Evolutionary conservation across 495 filamentous ascomycete genomes (phyloP), one percentile per base, ranked within the genome.

Genomic region (Penicillium ochrochloron): DNA sequence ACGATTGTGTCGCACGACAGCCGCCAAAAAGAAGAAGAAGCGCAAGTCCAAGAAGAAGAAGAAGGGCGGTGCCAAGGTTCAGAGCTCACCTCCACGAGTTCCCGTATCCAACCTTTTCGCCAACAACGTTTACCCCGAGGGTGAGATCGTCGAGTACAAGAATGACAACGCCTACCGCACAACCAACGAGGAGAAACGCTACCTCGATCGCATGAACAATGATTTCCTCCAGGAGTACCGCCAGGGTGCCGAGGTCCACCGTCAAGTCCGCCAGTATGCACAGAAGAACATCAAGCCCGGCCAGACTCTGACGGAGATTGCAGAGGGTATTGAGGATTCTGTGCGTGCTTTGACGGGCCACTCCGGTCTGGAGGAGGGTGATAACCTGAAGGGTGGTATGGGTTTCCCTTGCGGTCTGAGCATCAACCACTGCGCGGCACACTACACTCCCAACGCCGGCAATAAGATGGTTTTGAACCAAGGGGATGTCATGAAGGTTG

Each of bases 191-290:
- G 93, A 97, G 81, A 92, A 94, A 79, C 87, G 92, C 59, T 91
- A 95, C 69, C 80, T 95, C 35, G 90, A 93, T 72, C 89, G 89
- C 69, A 84, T 93, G 79, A 88, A 94, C 78, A 90, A 85, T 71
- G 91, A 94, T 59, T 96, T 94, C 79, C 76, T 96, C 58, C 85
- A 83, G 39, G 93, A 97, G 70, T 96, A 96, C 72, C 90, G 93
- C 66, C 86, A 96, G 58, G 93, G 86, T 60, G 90, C 93, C 35
- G 93, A 97, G 77, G 85, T 90, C 21, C 87, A 89, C 70, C 83
- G 86, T 48, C 83, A 89, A 72, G 86, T 87, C 31, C 79, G 87
- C 25, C 80, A 83, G 51, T 88, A 82, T 75, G 82, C 84, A 19
- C 85, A 85, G 74, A 78, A 81, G 51, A 80, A 67, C 60, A 83